Evolutionary conservation across 1,284 basidiomycete species (phyloP), one percentile per base, ranked within the genome.

Genomic region (Schizophyllum commune): DNA sequence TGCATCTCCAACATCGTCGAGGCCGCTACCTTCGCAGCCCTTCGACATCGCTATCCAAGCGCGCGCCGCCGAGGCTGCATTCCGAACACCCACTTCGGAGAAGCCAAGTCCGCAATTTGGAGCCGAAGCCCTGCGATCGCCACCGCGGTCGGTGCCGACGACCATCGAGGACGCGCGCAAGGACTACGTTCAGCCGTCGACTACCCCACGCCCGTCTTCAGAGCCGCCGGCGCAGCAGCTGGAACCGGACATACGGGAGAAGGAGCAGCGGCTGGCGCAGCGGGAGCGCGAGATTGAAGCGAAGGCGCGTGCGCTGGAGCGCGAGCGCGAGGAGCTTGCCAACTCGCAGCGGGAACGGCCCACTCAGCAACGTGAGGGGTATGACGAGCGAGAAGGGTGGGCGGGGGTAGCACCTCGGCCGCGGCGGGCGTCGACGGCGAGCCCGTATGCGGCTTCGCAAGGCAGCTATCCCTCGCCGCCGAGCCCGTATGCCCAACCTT

Each of bases 281-380:
- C 79, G 83, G 52, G 86, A 89, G 69, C 79, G 80, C 20, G 85
- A 87, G 55, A 77, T 89, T 57, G 76, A 83, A 60, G 73, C 77
- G 62, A 75, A 78, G 17, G 71, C 81, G 15, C 75, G 76, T 39
- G 83, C 85, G 64, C 71, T 86, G n/a, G 83, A 86, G 59, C 72
- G 73, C 55, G 81, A 86, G 60, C 75, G 79, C 9, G 72, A 74
- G 7, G 72, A 76, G 8, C 68, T 81, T 57, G 68, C 73, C 59
- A 72, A 69, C 53, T 64, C 71, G 19, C 75, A 72, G 22, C 63
- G 69, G 0, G 69, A 70, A 33, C 68, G 68, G 52, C 68, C 72
- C 27, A 63, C 61, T 27, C 27, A 27, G 27, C 27, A 27, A 27
- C 39, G 39, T 11, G 39, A 11, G 2, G 13, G 39, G 39, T 17